Percentiles rank a stretch among this genome's conserved stretches.
phyloP scores from a whole-genome alignment of 345 rosid genomes.

The Cardamine chenopodiifolia region DNA sequence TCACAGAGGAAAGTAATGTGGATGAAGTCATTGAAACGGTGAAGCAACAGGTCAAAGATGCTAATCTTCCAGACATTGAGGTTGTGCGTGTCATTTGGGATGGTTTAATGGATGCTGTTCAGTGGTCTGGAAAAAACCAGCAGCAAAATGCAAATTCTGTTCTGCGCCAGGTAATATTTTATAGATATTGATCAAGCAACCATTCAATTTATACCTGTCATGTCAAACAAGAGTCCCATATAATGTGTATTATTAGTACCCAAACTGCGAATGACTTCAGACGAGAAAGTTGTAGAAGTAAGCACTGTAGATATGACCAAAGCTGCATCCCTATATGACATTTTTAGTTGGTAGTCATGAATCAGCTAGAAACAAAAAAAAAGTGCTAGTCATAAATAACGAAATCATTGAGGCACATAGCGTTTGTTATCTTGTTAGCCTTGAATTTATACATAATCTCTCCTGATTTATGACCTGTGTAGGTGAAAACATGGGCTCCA shows the following conservation, averaged over 20 bases:
- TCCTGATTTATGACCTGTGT: background rate
- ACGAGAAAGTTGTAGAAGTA: too few relatives aligned
- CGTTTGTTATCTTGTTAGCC: background rate
- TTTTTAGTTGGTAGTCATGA: too few relatives aligned
- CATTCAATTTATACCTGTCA: background rate
- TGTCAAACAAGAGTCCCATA: background rate
- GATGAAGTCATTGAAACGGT: conserved; percentile 82
- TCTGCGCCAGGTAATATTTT: conserved; percentile 67
- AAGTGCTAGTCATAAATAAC: background rate
- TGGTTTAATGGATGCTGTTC: conserved; percentile 97
- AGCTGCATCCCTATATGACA: too few relatives aligned
- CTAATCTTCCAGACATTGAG: conserved; percentile 77
- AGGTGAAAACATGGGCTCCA: conserved; percentile 95
- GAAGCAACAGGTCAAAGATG: conserved; percentile 82
- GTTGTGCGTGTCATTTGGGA: conserved; percentile 88
- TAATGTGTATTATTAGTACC: too few relatives aligned
- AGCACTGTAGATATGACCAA: too few relatives aligned
- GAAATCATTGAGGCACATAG: background rate
- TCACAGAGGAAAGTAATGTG: conserved; percentile 72
- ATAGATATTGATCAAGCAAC: background rate
- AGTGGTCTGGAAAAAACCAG: conserved; percentile 99
- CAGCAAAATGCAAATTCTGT: conserved; percentile 93
- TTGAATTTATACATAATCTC: background rate
- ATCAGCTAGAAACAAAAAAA: too few relatives aligned
- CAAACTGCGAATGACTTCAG: too few relatives aligned